phyloP scores from a whole-genome alignment of 768 basidiomycete species.

The Suillus subaureus region DNA sequence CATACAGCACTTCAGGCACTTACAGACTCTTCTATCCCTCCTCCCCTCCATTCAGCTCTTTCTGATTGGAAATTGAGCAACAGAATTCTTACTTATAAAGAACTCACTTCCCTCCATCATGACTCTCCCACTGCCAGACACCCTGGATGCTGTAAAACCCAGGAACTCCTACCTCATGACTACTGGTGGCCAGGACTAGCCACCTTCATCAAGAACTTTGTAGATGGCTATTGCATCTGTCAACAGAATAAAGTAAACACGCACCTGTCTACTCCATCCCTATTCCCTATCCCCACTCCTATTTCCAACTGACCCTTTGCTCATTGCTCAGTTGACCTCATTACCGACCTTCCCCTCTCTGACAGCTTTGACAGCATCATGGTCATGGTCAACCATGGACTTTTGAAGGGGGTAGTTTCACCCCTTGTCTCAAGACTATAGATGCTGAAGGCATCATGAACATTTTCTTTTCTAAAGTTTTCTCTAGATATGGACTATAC shows the following conservation, averaged over 20 bases:
- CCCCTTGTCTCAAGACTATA: background rate
- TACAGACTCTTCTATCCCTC: background rate
- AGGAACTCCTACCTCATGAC: background rate
- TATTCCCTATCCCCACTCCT: rapidly evolving
- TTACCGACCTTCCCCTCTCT: background rate
- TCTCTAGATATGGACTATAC: background rate
- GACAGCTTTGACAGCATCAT: background rate
- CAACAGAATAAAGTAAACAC: slow-evolving; percentile 5
- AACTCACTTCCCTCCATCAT: background rate
- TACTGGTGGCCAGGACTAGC: background rate
- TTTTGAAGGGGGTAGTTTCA: background rate
- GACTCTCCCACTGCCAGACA: background rate
- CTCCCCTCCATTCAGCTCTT: background rate
- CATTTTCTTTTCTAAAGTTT: background rate
- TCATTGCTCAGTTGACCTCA: background rate
- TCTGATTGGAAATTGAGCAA: background rate
- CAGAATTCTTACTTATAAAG: background rate
- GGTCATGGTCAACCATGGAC: background rate
- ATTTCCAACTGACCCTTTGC: background rate
- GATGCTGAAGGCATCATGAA: background rate
- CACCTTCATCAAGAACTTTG: background rate
- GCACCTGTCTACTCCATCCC: background rate
- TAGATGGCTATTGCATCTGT: background rate
- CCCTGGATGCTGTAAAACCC: background rate
- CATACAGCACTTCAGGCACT: too few species aligned